Percentiles rank a stretch among this genome's conserved stretches.
Evolutionary conservation across 441 rosid species (phyloP).

Genomic region (Lepidium campestre): DNA sequence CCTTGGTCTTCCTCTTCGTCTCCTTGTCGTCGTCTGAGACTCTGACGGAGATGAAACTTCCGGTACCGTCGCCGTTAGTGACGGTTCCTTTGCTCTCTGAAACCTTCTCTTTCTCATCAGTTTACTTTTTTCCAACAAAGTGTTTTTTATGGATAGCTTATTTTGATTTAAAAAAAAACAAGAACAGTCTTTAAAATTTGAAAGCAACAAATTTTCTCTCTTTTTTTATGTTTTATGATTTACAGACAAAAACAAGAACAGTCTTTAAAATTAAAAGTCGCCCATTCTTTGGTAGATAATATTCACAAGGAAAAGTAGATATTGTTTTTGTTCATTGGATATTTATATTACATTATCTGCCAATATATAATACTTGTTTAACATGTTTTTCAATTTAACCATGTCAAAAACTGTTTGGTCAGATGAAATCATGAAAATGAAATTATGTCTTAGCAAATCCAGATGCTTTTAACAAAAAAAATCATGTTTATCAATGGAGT

Average conservation of each 20-base stretch:
- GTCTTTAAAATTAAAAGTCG: slow-evolving; percentile 18
- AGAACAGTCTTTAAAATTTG: too few relatives aligned
- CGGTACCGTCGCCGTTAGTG: slow-evolving; percentile 45
- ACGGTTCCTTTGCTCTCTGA: slow-evolving; percentile 57
- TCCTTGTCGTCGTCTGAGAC: slow-evolving; percentile 32
- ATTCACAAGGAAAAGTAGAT: slow-evolving; percentile 7
- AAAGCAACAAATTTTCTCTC: neutral
- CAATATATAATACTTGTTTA: too few relatives aligned
- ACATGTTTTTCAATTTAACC: too few relatives aligned
- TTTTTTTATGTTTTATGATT: neutral
- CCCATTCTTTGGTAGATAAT: slow-evolving; percentile 18
- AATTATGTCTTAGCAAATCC: too few relatives aligned
- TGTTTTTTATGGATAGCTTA: neutral
- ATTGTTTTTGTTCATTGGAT: slow-evolving; percentile 19
- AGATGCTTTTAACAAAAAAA: too few relatives aligned
- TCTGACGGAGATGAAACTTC: slow-evolving; percentile 43
- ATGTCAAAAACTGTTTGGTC: too few relatives aligned
- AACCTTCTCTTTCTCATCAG: slow-evolving; percentile 67
- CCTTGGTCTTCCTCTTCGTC: slow-evolving; percentile 80
- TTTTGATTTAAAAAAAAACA: neutral
- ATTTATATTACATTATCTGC: too few relatives aligned
- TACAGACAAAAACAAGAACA: slow-evolving; percentile 7
- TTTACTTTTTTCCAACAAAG: neutral
- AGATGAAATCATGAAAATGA: too few relatives aligned
- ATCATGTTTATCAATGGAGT: too few relatives aligned